Base-by-base conservation (phyloP, 2,329 filamentous ascomycete genomes). In the Fusarium abutilonis region DNA sequence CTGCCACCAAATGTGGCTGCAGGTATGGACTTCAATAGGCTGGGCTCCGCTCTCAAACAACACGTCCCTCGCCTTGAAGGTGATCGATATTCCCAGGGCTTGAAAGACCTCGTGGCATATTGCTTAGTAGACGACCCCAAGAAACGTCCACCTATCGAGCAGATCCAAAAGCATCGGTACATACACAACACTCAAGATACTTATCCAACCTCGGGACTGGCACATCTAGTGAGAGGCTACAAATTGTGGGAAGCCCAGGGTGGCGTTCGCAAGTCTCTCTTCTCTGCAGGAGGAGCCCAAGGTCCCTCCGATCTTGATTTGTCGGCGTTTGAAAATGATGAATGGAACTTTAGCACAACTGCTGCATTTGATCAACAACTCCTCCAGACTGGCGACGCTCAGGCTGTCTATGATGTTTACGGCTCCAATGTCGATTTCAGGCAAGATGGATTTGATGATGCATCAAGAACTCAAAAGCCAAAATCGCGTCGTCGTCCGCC, bases 181-280 rank as follows among this genome's bases (percentile, higher is more conserved):
- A 83, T 93, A 52, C 79, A 78, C 56, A 85, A 87, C 56, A 90
- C 89, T 0, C 79, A 81, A 7, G 78, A 83, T 13, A 78, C 78
- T 40, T 88, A 90, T 68, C 90, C 91, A 0, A 86, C 87, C 0
- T 83, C 83, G 0, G 82, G 80, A 5, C 81, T 94, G 3, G 78
- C 85, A 3, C 80, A 86, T 56, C 80, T 94, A 2, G 88, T 94
- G 9, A 85, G 86, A 63, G 87, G 86, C 11, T 94, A 90, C 76
- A 89, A 87, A 70, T 72, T 88, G 17, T 94, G 91, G 91, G 90
- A 93, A 73, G 83, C 87, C 8, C 83, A 86, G 66, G 91, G 91
- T 21, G 90, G 90, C 26, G 86, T 85, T 64, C 84, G 91, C 41
- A 85, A 84, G 61, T 89, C 87, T 14, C 77, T 89, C 1, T 89